Conservation (phyloP, 2,329 filamentous ascomycete genomes). For the Metarhizium rileyi region DNA sequence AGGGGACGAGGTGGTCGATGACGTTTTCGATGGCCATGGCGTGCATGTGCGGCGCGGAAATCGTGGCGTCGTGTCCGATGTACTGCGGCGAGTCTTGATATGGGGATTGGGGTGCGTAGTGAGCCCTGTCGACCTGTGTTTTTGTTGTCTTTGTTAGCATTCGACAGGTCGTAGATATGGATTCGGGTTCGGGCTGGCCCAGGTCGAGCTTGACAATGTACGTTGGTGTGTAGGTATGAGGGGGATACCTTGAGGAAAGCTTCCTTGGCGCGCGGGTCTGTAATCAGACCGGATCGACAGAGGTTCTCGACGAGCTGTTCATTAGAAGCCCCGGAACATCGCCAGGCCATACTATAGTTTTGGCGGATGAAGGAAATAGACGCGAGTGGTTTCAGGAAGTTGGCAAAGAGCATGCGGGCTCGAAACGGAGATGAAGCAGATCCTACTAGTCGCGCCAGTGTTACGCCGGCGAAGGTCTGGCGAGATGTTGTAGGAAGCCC, state of each 20-base stretch:
- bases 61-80: constrained; percentile 47
- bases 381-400: not conserved
- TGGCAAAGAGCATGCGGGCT: not conserved
- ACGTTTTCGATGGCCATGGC: constrained; percentile 42
- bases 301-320: constrained; percentile 70
- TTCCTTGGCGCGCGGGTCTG: constrained; percentile 58
- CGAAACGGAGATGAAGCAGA: not conserved
- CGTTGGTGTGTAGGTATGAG: too few relatives aligned
- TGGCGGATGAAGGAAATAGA: not conserved
- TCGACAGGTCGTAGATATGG: not conserved
- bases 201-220: too few relatives aligned
- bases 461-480: too few relatives aligned
- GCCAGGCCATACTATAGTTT: constrained; percentile 69
- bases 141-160: not conserved
- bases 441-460: not conserved
- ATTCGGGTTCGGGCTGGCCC: not conserved
- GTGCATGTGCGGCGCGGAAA: constrained; percentile 54
- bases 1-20: constrained; percentile 32
- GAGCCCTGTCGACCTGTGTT: constrained; percentile 69
- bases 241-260: constrained; percentile 56
- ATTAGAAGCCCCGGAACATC: constrained; percentile 68
- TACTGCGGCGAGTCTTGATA: constrained; percentile 54
- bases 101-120: constrained; percentile 64
- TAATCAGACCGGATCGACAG: constrained; percentile 60
- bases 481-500: too few relatives aligned